phyloP scores from a whole-genome alignment of 768 basidiomycete species.

The Trametes gibbosa region DNA sequence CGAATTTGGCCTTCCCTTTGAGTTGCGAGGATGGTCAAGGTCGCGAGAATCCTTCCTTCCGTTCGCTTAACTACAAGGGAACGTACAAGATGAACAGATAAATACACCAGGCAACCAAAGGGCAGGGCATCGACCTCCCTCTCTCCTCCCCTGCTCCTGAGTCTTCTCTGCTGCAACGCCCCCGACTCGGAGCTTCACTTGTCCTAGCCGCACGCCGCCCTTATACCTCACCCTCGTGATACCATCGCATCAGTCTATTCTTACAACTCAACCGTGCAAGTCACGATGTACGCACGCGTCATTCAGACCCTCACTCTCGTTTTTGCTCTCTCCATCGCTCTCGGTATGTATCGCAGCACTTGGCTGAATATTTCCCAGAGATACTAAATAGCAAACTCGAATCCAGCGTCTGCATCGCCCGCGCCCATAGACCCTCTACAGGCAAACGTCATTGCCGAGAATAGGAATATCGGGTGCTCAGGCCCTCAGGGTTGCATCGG shows the following conservation, averaged over 20 bases:
- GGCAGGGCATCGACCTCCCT: background rate
- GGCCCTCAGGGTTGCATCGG: constrained; percentile 9
- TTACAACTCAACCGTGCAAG: background rate
- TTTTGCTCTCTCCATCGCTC: background rate
- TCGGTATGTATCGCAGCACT: background rate
- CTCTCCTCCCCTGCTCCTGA: background rate
- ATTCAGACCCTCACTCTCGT: constrained; percentile 12
- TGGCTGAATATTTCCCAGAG: too few species aligned
- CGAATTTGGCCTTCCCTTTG: constrained; percentile 3
- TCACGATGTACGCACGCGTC: constrained; percentile 8
- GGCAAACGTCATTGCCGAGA: constrained; percentile 14
- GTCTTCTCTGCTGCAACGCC: background rate
- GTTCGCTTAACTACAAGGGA: constrained; percentile 4
- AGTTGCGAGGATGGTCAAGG: background rate
- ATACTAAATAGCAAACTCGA: background rate
- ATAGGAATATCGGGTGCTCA: constrained; percentile 8
- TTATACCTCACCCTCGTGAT: constrained; percentile 8
- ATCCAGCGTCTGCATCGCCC: constrained; percentile 9
- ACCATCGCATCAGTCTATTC: background rate
- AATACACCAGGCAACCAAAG: background rate
- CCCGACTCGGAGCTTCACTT: background rate
- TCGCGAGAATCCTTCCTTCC: background rate
- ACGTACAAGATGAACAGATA: background rate
- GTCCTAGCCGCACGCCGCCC: background rate
- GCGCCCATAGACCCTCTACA: constrained; percentile 13